Conservation (phyloP, 768 basidiomycete species). For the Lentinula guzmanii region DNA sequence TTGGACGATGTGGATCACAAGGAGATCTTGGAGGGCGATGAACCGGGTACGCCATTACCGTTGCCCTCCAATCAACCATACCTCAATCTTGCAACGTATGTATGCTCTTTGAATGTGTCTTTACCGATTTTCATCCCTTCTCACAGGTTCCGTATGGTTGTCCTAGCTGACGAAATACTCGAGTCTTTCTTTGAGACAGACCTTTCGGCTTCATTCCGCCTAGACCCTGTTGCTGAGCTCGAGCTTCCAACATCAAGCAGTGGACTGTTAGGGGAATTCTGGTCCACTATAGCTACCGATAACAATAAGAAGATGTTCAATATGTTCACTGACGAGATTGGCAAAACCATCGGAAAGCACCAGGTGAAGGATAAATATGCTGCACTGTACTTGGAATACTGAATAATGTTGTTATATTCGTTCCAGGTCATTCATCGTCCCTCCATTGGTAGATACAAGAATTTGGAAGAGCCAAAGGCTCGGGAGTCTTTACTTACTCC, state of each 20-base stretch:
- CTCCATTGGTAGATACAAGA: slow-evolving; percentile 80
- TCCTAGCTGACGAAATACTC: slow-evolving; percentile 91
- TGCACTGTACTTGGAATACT: background rate
- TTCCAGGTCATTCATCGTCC: slow-evolving; percentile 66
- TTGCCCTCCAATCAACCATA: slow-evolving; percentile 83
- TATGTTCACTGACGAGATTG: slow-evolving; percentile 89
- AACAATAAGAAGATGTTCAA: slow-evolving; percentile 93
- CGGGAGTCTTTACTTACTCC: slow-evolving; percentile 82
- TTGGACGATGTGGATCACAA: slow-evolving; percentile 43
- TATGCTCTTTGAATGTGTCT: background rate
- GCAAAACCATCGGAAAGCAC: slow-evolving; percentile 91
- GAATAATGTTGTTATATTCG: too few species aligned
- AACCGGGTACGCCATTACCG: slow-evolving; percentile 30
- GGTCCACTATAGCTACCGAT: slow-evolving; percentile 86
- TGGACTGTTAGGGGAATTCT: slow-evolving; percentile 74
- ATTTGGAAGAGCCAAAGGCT: slow-evolving; percentile 81
- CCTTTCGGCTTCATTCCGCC: slow-evolving; percentile 79
- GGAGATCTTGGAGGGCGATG: slow-evolving; percentile 23
- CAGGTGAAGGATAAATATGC: slow-evolving; percentile 37
- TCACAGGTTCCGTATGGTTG: slow-evolving; percentile 93
- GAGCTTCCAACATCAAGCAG: slow-evolving; percentile 54
- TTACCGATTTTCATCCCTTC: slow-evolving; percentile 5
- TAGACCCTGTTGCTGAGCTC: slow-evolving; percentile 64
- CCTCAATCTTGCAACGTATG: slow-evolving; percentile 84
- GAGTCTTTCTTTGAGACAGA: slow-evolving; percentile 97